Percentiles rank a stretch among this genome's conserved stretches.
These are phyloP conservation scores for Asclepias syriaca DNA, from an alignment of 257 asterid species.

Conservation along the genomic window DNA sequence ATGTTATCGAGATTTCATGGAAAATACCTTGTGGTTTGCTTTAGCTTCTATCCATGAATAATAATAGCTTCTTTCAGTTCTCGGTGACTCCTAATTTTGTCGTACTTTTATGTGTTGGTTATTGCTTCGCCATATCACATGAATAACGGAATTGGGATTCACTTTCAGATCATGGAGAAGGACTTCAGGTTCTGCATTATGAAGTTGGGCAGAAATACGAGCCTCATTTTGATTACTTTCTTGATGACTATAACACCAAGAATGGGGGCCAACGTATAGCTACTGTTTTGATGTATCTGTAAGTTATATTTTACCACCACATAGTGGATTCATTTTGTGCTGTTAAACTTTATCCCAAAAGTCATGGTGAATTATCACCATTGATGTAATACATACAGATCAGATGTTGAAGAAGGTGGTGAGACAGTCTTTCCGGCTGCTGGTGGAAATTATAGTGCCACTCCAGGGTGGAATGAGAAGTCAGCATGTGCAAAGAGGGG, in stretches of 20 bases:
- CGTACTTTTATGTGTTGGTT: neutral
- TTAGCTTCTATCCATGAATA: neutral
- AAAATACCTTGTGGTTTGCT: neutral
- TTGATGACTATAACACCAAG: conserved; percentile 70
- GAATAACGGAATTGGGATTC: conserved; percentile 8
- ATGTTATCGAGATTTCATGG: neutral
- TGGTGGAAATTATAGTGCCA: conserved; percentile 55
- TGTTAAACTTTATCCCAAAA: neutral
- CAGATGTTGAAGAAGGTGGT: conserved; percentile 98
- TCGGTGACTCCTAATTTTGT: neutral
- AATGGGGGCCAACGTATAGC: conserved; percentile 93
- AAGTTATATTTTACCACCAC: conserved; percentile 24
- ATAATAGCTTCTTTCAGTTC: neutral
- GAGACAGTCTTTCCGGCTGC: conserved; percentile 88
- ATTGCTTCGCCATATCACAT: neutral
- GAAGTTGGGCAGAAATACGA: conserved; percentile 90
- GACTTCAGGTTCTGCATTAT: conserved; percentile 77
- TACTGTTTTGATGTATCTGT: conserved; percentile 87
- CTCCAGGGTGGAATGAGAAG: conserved; percentile 55
- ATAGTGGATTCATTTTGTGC: conserved; percentile 7
- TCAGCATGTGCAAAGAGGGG: conserved; percentile 81
- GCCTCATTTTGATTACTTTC: conserved; percentile 82
- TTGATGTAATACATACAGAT: conserved; percentile 47
- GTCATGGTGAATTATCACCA: neutral
- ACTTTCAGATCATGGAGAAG: conserved; percentile 82